Evolutionary conservation across 2,329 filamentous ascomycete genomes (phyloP).

Genomic region (Pleoardoris graminearum): DNA sequence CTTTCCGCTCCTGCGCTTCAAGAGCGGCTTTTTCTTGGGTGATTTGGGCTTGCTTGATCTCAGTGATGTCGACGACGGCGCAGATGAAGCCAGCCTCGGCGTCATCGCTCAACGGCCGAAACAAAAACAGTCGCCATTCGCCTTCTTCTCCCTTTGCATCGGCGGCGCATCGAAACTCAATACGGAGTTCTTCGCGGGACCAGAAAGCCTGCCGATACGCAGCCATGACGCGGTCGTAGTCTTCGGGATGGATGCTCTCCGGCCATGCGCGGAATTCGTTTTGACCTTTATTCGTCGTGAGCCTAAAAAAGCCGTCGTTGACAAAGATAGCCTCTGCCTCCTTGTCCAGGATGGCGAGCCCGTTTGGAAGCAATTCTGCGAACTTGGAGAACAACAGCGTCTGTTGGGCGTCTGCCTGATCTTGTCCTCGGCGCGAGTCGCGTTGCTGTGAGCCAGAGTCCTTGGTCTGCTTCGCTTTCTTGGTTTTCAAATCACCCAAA

Average conservation of each 20-base stretch:
- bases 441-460: slow-evolving; percentile 12
- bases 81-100: slow-evolving; percentile 51
- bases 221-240: slow-evolving; percentile 51
- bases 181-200: slow-evolving; percentile 43
- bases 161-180: slow-evolving; percentile 49
- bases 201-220: slow-evolving; percentile 50
- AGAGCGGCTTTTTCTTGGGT: slow-evolving; percentile 48
- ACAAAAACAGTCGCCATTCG: slow-evolving; percentile 49
- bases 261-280: slow-evolving; percentile 52
- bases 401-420: slow-evolving; percentile 36
- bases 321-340: slow-evolving; percentile 52
- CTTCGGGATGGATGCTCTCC: slow-evolving; percentile 50
- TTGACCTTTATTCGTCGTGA: slow-evolving; percentile 49
- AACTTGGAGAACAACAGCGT: slow-evolving; percentile 51
- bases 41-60: slow-evolving; percentile 50
- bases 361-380: slow-evolving; percentile 51
- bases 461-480: slow-evolving; percentile 22
- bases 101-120: slow-evolving; percentile 49
- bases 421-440: neutral
- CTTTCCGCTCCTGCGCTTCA: slow-evolving; percentile 50
- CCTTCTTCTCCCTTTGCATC: slow-evolving; percentile 33
- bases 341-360: slow-evolving; percentile 51
- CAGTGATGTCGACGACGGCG: slow-evolving; percentile 52
- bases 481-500: slow-evolving; percentile 21
- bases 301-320: slow-evolving; percentile 51